A percentile compares a stretch with the other conserved stretches of the same genome.
Evolutionary conservation across 176 grass and related monocot genomes (phyloP).

Genomic region (Cenchrus purpureus): DNA sequence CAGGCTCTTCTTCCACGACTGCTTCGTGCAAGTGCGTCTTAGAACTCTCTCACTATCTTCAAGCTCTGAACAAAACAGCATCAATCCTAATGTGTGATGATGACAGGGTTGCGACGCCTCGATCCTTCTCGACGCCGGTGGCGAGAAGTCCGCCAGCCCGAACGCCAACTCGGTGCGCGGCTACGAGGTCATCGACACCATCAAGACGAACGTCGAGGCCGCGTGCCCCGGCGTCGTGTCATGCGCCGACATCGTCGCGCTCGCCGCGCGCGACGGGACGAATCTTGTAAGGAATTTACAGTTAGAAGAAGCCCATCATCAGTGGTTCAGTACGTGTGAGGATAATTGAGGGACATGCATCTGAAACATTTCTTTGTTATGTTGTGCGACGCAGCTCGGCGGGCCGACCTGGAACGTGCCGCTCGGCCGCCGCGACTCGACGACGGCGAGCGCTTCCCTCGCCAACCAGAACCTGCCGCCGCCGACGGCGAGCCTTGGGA

Average conservation of each 20-base stretch:
- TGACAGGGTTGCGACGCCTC: conserved; percentile 66
- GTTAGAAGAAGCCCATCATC: background rate
- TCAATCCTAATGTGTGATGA: background rate
- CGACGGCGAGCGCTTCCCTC: conserved; percentile 42
- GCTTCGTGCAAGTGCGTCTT: conserved; percentile 60
- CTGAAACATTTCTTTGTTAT: background rate
- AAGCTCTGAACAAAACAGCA: background rate
- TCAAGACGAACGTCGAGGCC: conserved; percentile 51
- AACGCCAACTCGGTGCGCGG: conserved; percentile 63
- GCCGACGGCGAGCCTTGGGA: conserved; percentile 25
- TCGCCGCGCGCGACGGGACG: conserved; percentile 3
- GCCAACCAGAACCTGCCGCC: conserved; percentile 54
- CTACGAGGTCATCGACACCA: conserved; percentile 63
- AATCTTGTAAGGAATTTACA: background rate
- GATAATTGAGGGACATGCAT: background rate
- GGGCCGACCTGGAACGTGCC: conserved; percentile 62
- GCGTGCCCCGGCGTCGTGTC: conserved; percentile 50
- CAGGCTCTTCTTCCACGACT: conserved; percentile 86
- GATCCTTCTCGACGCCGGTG: conserved; percentile 64
- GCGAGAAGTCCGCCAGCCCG: conserved; percentile 61
- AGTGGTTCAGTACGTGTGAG: background rate
- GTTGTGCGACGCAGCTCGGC: conserved; percentile 31
- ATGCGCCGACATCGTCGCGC: conserved; percentile 54
- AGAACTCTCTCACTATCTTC: background rate
- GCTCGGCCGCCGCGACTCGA: conserved; percentile 68